Base-by-base conservation (phyloP, 495 filamentous ascomycete species). In the Clavariopsis aquatica region DNA sequence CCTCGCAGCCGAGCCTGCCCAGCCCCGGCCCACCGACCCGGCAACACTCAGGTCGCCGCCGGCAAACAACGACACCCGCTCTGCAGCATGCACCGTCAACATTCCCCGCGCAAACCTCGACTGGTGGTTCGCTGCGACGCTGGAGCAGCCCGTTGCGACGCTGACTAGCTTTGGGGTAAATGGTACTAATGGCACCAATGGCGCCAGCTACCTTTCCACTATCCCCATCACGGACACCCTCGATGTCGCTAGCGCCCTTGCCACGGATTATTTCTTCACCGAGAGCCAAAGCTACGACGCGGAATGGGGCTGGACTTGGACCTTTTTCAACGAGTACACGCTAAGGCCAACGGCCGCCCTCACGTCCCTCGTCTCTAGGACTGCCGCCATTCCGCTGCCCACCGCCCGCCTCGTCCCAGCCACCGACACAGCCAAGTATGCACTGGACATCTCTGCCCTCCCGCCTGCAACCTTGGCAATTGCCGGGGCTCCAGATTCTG, bases 351-450 rank as follows among this genome's bases (percentile, higher is more conserved):
- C 67, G 10, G 74, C 74, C 12, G 68, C 70, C 9, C 52, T 59
- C 12, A 76, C 74, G 0, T 68, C 70, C 1, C 20, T 75, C 43
- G 27, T 76, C 26, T 49, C 69, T 2, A 43, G 62, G 38, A 68
- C 15, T 28, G 69, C 64, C 2, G 64, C 60, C 29, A n/a, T 41
- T 7, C 65, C 68, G 4, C 46, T 72, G 1, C 68, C 70, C 0
- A 68, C 72, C 10, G 49, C 43, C 8, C 63, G 65, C 10, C 55
- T 62, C 34, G 60, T 70, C n/a, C 58, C 66, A 29, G 58, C 36
- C 2, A 24, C 46, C 10, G 60, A 67, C 22, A 29, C 61, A n/a
- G 12, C 9, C 13, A 1, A 23, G 10, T 66, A 60, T 27, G 15
- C 54, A n/a, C 27, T 41, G n/a, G 13, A 34, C 13, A 1, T 51